These are phyloP conservation scores for Russula vinacea DNA, from an alignment of 768 basidiomycete species.

Conservation along the genomic window DNA sequence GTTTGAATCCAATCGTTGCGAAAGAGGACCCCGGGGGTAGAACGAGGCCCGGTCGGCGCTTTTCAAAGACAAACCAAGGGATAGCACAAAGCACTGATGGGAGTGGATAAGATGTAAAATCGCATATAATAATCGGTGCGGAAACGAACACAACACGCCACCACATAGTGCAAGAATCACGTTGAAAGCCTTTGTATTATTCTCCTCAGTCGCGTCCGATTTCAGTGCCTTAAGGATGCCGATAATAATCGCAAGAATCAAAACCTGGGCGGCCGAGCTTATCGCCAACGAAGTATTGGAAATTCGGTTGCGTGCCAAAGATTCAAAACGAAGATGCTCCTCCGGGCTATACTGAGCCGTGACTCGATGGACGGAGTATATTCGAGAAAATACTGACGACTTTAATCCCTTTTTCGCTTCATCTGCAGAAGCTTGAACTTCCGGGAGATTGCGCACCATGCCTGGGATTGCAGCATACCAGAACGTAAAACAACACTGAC, in stretches of 20 bases:
- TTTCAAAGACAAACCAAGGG: constrained; percentile 72
- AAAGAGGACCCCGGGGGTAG: constrained; percentile 55
- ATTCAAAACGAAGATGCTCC: constrained; percentile 55
- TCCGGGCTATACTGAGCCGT: constrained; percentile 36
- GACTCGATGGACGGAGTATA: not conserved
- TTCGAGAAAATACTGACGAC: constrained; percentile 38
- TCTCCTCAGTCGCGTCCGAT: constrained; percentile 57
- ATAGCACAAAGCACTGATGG: constrained; percentile 57
- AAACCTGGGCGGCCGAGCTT: constrained; percentile 64
- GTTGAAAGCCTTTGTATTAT: constrained; percentile 74
- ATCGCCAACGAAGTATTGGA: constrained; percentile 74
- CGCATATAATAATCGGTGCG: not conserved
- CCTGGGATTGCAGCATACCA: constrained; percentile 85
- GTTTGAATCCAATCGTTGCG: constrained; percentile 64
- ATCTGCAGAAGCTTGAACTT: constrained; percentile 53
- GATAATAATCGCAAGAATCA: constrained; percentile 69
- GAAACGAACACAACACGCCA: constrained; percentile 62
- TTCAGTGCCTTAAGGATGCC: constrained; percentile 68
- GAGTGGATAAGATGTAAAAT: not conserved
- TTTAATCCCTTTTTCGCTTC: constrained; percentile 45
- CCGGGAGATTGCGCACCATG: constrained; percentile 64
- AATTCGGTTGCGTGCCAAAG: constrained; percentile 65
- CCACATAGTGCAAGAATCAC: constrained; percentile 76
- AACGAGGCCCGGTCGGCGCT: constrained; percentile 60
- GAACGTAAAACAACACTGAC: constrained; percentile 66